A percentile compares a stretch with the other conserved stretches of the same genome.
These are phyloP conservation scores for Chloranthus sessilifolius DNA, from an alignment of 164 flowering plant genomes.

Conservation along the genomic window DNA sequence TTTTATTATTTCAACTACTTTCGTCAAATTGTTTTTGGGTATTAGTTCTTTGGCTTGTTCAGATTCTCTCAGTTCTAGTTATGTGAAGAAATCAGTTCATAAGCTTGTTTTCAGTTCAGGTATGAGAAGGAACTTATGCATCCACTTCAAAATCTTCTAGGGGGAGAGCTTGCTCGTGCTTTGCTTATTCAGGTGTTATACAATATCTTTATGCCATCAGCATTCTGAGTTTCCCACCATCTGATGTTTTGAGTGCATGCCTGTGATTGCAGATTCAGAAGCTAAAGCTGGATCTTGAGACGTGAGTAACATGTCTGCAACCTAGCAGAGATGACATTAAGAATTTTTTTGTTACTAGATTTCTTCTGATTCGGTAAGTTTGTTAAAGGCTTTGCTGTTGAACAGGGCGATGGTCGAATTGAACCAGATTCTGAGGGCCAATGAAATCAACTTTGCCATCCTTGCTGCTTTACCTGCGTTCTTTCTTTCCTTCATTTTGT, in stretches of 20 bases:
- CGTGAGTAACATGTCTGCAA: no score
- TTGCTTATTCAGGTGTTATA: slow-evolving; percentile 82
- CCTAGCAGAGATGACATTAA: neutral
- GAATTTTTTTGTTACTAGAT: neutral
- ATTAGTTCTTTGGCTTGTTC: no score
- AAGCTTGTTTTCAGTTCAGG: slow-evolving; percentile 37
- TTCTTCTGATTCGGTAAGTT: neutral
- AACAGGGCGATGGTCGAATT: slow-evolving; percentile 97
- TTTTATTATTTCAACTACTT: no score
- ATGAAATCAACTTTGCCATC: slow-evolving; percentile 95
- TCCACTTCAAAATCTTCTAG: slow-evolving; percentile 81
- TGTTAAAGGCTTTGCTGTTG: slow-evolving; percentile 12
- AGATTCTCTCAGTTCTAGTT: no score
- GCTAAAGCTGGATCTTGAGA: slow-evolving; percentile 92
- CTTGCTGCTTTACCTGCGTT: slow-evolving; percentile 98
- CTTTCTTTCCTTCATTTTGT: slow-evolving; percentile 52
- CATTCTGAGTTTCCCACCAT: neutral
- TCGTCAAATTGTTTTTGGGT: no score
- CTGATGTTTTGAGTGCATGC: neutral
- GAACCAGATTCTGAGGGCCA: slow-evolving; percentile 89
- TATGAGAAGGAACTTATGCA: slow-evolving; percentile 89
- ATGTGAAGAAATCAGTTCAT: neutral
- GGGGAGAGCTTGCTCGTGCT: slow-evolving; percentile 92
- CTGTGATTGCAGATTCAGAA: slow-evolving; percentile 76
- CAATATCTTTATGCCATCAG: slow-evolving; percentile 3